Evolutionary conservation across 495 filamentous ascomycete species (phyloP), one percentile per base, ranked within the genome.

Genomic region (Talaromyces adpressus): DNA sequence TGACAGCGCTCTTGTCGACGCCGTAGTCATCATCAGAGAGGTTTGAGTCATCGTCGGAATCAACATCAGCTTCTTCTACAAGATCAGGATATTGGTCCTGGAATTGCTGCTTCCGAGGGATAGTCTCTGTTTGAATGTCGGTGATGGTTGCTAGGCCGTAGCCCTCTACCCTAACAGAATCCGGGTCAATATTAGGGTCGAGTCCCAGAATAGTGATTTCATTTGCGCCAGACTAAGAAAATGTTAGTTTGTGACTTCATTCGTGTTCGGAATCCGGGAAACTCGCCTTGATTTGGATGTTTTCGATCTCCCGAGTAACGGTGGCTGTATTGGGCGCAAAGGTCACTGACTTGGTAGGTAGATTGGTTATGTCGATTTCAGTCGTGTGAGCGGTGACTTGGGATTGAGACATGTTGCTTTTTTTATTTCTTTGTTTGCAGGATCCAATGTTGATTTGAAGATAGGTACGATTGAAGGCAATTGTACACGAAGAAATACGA

Each of bases 151-250:
- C 74, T 1, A 75, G 69, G 30, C 86, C 86, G 57, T 79, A 84
- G 59, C 87, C 87, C 66, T 89, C 86, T 62, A 91, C 85, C 66
- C 88, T 88, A 74, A 91, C 85, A 32, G 86, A 89, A 68, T 87
- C 78, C 66, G 85, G 77, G 63, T 90, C 86, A 45, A 83, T 77
- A 12, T 81, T 83, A 2, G 86, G 87, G 6, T 85, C 84, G 29
- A 91, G 76, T 14, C 87, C 90, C 14, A 83, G 69, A 29, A 92
- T 78, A 6, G 79, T 84, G 63, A 93, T 84, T 63, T 89, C 80
- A 67, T 88, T 88, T 22, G 80, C 66, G 9, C 86, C 87, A 23
- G 81, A 79, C 81, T 89, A 66, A 57, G 56, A 61, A 27, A 22
- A 8, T 25, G 23, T 64, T 63, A 64, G 32, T 45, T n/a, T 12